Conservation (phyloP, 371 early-diverging fungal species). For the Choanephora cucurbitarum region DNA sequence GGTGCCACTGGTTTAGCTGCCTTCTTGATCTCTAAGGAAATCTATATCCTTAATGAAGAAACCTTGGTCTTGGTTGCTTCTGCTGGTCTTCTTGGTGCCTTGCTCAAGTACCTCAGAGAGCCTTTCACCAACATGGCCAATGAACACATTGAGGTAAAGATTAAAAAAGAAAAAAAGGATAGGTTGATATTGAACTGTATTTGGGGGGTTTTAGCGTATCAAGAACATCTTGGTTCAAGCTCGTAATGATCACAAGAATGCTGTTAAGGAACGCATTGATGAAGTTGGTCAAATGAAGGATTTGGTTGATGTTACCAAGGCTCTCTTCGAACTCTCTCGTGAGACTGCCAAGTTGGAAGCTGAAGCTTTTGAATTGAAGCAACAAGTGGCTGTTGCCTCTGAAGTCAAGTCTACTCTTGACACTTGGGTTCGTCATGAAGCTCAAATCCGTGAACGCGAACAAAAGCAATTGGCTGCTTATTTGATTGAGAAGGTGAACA, state of each 20-base stretch:
- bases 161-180: neutral
- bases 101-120: constrained; percentile 80
- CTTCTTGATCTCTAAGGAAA: constrained; percentile 92
- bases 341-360: constrained; percentile 93
- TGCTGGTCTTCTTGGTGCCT: constrained; percentile 74
- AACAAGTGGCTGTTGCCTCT: constrained; percentile 76
- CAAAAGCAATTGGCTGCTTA: constrained; percentile 86
- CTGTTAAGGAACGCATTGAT: constrained; percentile 86
- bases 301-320: constrained; percentile 91
- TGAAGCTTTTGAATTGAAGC: constrained; percentile 92
- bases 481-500: constrained; percentile 86
- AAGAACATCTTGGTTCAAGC: constrained; percentile 81
- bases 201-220: constrained; percentile 61
- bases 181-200: neutral
- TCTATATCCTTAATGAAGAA: constrained; percentile 95
- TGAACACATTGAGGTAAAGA: constrained; percentile 68
- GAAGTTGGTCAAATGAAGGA: constrained; percentile 92
- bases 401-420: constrained; percentile 92
- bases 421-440: constrained; percentile 96
- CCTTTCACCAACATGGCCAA: constrained; percentile 88
- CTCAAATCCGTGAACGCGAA: constrained; percentile 89
- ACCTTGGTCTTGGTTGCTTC: constrained; percentile 79
- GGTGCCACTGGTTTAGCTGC: constrained; percentile 84
- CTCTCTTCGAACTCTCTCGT: constrained; percentile 91
- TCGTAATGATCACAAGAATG: constrained; percentile 89